Conservation (phyloP, 2,329 filamentous ascomycete species). For the Chalara sp. region DNA sequence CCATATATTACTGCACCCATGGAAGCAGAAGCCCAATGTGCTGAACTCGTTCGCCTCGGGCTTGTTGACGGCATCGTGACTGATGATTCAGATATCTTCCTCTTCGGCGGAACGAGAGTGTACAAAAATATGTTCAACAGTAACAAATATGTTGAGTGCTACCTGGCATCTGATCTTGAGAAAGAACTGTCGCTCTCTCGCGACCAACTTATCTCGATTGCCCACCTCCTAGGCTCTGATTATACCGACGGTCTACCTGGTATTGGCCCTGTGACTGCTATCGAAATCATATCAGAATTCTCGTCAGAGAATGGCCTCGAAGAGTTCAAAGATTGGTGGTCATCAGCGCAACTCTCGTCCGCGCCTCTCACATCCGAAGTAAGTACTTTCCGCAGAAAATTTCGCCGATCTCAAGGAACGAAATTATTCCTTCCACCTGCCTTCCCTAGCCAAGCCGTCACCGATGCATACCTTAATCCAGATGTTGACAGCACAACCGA, state of each 20-base stretch:
- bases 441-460: slow-evolving; percentile 75
- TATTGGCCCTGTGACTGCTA: slow-evolving; percentile 86
- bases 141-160: slow-evolving; percentile 97
- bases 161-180: slow-evolving; percentile 75
- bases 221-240: slow-evolving; percentile 86
- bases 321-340: slow-evolving; percentile 87
- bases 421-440: slow-evolving; percentile 79
- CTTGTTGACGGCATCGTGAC: slow-evolving; percentile 97
- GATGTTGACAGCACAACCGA: slow-evolving; percentile 77
- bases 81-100: slow-evolving; percentile 92
- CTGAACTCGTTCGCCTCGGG: slow-evolving; percentile 76
- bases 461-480: slow-evolving; percentile 76
- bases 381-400: slow-evolving; percentile 74
- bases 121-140: slow-evolving; percentile 99
- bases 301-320: slow-evolving; percentile 49
- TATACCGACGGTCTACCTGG: slow-evolving; percentile 90
- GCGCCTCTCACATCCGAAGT: slow-evolving; percentile 52
- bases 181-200: slow-evolving; percentile 83
- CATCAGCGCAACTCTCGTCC: slow-evolving; percentile 56
- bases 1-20: slow-evolving; percentile 97
- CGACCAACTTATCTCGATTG: slow-evolving; percentile 81
- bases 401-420: slow-evolving; percentile 68
- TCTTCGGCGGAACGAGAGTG: slow-evolving; percentile 91
- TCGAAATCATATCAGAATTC: slow-evolving; percentile 93
- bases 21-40: slow-evolving; percentile 98